Evolutionary conservation across 179 eudicot genomes (phyloP).

Genomic region (Drosera spatulata): DNA sequence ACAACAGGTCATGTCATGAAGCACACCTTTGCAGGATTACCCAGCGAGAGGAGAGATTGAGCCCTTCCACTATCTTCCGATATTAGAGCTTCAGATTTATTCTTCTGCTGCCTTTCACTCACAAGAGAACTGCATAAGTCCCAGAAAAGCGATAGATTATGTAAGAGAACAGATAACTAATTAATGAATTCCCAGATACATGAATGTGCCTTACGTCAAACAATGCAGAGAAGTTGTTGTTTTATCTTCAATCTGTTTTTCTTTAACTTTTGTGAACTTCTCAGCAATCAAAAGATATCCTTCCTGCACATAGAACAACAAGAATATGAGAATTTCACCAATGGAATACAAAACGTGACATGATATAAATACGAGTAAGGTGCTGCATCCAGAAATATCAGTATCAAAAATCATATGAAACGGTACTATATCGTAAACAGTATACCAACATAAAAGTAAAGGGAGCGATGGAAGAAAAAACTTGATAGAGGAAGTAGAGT

Average conservation of each 20-base stretch:
- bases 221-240: slow-evolving; percentile 62
- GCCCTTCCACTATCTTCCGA: slow-evolving; percentile 30
- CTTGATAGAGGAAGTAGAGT: slow-evolving; percentile 9
- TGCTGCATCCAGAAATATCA: not conserved
- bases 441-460: not conserved
- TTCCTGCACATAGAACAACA: slow-evolving; percentile 25
- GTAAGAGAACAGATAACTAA: not conserved
- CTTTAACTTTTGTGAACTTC: slow-evolving; percentile 49
- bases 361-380: not conserved
- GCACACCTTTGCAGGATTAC: slow-evolving; percentile 35
- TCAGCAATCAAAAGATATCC: slow-evolving; percentile 44
- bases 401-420: not conserved
- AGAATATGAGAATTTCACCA: not conserved
- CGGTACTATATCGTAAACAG: not conserved
- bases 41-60: slow-evolving; percentile 35
- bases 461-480: slow-evolving; percentile 1
- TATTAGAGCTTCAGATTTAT: slow-evolving; percentile 13
- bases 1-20: not conserved
- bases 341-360: not conserved
- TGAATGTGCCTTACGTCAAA: slow-evolving; percentile 39
- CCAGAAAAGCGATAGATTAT: not conserved
- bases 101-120: slow-evolving; percentile 13
- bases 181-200: not conserved
- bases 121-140: not conserved
- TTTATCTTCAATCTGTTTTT: slow-evolving; percentile 68